Evolutionary conservation across 257 asterid genomes (phyloP).

Genomic region (Scutellaria barbata): DNA sequence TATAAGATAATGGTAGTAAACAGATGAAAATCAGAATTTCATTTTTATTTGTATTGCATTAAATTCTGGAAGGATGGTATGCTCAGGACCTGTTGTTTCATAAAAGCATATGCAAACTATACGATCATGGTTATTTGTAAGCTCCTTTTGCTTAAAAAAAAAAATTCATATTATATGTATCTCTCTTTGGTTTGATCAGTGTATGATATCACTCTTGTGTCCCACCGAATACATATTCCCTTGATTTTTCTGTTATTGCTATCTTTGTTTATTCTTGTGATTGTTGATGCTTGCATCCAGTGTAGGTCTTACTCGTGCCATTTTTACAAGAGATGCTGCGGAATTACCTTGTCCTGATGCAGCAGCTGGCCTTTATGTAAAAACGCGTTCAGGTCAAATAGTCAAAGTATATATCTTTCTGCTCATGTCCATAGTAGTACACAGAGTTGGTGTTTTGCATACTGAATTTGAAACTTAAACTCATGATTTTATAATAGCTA

Average conservation of each 20-base stretch:
- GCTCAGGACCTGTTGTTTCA: not conserved
- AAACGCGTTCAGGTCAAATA: constrained; percentile 79
- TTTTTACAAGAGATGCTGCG: constrained; percentile 63
- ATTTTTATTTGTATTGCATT: not conserved
- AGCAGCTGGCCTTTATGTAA: constrained; percentile 87
- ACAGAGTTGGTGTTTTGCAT: constrained; percentile 22
- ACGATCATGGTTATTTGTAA: constrained; percentile 7
- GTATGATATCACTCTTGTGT: not conserved
- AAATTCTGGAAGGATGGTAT: constrained; percentile 5
- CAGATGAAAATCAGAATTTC: constrained; percentile 8
- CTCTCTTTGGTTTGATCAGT: constrained; percentile 10
- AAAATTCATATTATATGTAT: constrained; percentile 16
- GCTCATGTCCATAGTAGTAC: constrained; percentile 36
- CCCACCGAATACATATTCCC: constrained; percentile 3
- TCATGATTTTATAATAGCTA: not conserved
- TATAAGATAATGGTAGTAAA: not conserved
- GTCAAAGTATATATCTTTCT: constrained; percentile 73
- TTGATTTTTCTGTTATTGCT: constrained; percentile 1
- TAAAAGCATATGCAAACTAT: constrained; percentile 17
- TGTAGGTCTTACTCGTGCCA: constrained; percentile 85
- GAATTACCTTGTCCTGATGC: constrained; percentile 76
- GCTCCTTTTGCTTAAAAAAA: constrained; percentile 16
- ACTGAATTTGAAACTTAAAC: constrained; percentile 1
- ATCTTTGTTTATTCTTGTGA: constrained; percentile 19
- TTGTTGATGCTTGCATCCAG: constrained; percentile 39